These are phyloP conservation scores for Gelatoporia subvermispora DNA, from an alignment of 768 basidiomycete species.

Conservation along the genomic window DNA sequence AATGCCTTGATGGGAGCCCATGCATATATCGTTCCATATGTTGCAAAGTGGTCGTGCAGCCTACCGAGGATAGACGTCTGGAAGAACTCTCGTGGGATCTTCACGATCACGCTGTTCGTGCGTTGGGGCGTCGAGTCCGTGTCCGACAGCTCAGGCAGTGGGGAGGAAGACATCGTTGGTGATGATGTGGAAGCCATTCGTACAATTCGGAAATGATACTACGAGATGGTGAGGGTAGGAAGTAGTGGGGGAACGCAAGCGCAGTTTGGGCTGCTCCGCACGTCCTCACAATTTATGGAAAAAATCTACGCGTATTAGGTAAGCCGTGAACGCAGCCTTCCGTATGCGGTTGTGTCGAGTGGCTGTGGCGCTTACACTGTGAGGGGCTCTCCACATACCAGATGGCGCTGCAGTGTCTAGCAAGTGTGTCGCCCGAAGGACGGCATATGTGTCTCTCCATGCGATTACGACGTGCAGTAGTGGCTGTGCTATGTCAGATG, in stretches of 20 bases:
- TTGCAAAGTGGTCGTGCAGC: constrained; percentile 65
- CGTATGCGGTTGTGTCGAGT: too few relatives aligned
- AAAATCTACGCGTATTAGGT: background rate
- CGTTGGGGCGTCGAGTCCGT: constrained; percentile 15
- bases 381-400: background rate
- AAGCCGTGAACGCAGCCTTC: background rate
- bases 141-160: constrained; percentile 14
- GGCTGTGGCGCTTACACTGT: background rate
- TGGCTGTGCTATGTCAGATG: too few relatives aligned
- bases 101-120: constrained; percentile 86
- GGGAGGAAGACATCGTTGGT: constrained; percentile 8
- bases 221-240: constrained; percentile 4
- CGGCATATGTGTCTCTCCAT: too few relatives aligned
- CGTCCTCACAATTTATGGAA: constrained; percentile 3
- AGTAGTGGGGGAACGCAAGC: constrained; percentile 2
- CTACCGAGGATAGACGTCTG: constrained; percentile 60
- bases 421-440: too few relatives aligned
- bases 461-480: background rate
- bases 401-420: too few relatives aligned
- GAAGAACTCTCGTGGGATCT: constrained; percentile 76
- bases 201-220: background rate
- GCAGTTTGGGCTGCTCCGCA: background rate
- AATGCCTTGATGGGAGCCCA: constrained; percentile 89
- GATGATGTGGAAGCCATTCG: constrained; percentile 8
- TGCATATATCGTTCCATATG: constrained; percentile 78